Percentiles rank a stretch among this genome's conserved stretches.
These are phyloP conservation scores for Camellia oleifera DNA, from an alignment of 179 eudicot genomes.

Conservation along the genomic window DNA sequence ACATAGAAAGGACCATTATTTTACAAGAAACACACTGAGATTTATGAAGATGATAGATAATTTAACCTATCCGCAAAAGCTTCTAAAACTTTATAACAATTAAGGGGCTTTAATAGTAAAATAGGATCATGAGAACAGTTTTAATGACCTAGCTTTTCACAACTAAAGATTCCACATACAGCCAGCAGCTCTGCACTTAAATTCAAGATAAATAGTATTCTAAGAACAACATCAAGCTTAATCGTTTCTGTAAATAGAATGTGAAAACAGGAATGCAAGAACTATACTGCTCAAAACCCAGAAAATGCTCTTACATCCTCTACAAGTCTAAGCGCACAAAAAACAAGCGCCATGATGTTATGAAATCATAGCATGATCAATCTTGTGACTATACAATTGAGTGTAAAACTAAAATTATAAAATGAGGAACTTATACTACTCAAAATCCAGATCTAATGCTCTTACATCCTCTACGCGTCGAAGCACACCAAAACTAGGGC, in stretches of 20 bases:
- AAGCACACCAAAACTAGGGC: slow-evolving; percentile 70
- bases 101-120: too few species aligned
- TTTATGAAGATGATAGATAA: too few species aligned
- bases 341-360: neutral
- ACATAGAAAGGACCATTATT: too few species aligned
- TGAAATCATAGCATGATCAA: neutral
- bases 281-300: neutral
- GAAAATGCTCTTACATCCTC: neutral
- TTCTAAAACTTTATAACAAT: too few species aligned
- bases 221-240: neutral
- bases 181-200: neutral
- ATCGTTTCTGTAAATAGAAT: neutral
- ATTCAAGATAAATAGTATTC: neutral
- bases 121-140: too few species aligned
- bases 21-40: too few species aligned
- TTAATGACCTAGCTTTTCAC: neutral
- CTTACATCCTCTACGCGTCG: slow-evolving; percentile 94
- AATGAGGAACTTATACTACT: neutral
- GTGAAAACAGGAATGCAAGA: neutral
- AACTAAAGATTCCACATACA: neutral
- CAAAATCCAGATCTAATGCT: slow-evolving; percentile 7
- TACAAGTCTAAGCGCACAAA: neutral
- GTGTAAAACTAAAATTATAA: neutral
- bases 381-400: neutral
- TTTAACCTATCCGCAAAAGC: too few species aligned